phyloP scores from a whole-genome alignment of 2,329 filamentous ascomycete species.

The Penicillium psychrosexuale region DNA sequence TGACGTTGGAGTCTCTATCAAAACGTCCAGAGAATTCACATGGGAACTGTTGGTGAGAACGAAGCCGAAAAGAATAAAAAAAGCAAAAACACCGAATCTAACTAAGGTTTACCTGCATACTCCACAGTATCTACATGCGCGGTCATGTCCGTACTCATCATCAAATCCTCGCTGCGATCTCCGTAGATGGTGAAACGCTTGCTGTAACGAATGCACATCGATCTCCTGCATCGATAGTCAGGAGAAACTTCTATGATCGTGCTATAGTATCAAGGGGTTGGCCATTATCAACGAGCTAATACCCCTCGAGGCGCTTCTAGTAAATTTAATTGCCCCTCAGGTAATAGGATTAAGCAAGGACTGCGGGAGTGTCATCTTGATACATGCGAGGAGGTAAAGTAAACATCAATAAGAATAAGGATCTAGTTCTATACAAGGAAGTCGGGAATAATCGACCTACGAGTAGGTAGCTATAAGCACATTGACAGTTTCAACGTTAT shows the following conservation, averaged over 20 bases:
- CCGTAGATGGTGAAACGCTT: conserved; percentile 17
- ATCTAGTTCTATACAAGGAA: neutral
- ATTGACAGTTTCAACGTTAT: neutral
- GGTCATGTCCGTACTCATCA: neutral
- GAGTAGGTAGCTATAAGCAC: neutral
- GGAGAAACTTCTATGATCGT: conserved; percentile 16
- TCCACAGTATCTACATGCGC: neutral
- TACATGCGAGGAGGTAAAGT: conserved; percentile 26
- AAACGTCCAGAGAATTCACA: neutral
- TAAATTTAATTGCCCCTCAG: conserved; percentile 10
- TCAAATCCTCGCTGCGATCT: conserved; percentile 6
- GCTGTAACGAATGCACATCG: conserved; percentile 5
- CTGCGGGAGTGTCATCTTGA: conserved; percentile 12
- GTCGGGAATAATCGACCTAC: neutral
- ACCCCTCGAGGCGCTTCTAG: conserved; percentile 15
- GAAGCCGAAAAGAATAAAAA: neutral
- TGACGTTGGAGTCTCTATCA: conserved; percentile 8
- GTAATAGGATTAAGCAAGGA: conserved; percentile 37
- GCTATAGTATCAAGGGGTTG: conserved; percentile 16
- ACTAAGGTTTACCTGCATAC: neutral
- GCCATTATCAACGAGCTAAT: conserved; percentile 11
- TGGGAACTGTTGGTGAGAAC: neutral
- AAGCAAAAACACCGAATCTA: neutral
- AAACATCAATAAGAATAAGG: neutral
- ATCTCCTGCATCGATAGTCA: conserved; percentile 21